Evolutionary conservation across 345 rosid genomes (phyloP), one percentile per base, ranked within the genome.

Genomic region (Moringa oleifera): DNA sequence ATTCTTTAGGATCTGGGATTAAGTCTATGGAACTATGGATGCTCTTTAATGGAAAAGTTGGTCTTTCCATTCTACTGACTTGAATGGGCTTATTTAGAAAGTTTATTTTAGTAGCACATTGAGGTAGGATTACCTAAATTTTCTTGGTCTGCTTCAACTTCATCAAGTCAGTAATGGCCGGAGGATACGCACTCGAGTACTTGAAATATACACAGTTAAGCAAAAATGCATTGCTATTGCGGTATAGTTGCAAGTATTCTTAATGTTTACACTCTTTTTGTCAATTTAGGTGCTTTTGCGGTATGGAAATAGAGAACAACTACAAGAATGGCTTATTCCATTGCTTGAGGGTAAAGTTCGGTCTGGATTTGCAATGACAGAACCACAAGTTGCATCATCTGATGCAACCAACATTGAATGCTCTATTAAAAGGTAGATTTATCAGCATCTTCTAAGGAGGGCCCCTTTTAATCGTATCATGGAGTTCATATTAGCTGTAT

Each of bases 361-460:
- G 54, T 94, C 99, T 62, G 99, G 91, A 75, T 94, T 94, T 71
- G 99, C 99, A 56, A 94, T 94, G 97, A 94, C 99, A 53, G 99
- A 94, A 71, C 99, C 99, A 20, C 88, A 81, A 72, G 99, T 94
- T 76, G 99, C 99, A 37, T 94, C 99, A 24, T 94, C 99, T 64
- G 99, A 94, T 79, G 99, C 97, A 64, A 94, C 99, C 61, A 94
- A 94, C 70, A 88, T 94, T 31, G 97, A 90, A 63, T 94, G 99
- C 61, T 94, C 99, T 22, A 90, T 94, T 72, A 77, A 17, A 77
- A 88, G 99, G 99, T 84, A 61, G 46, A 51, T 57, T 33, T 50
- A 16, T 54, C 7, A 47, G 24, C 33, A 57, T 57, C 18, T 18
- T 53, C 19, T 12, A 57, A 23, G 20, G 15, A 16, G 10, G 18